phyloP scores from a whole-genome alignment of 176 grass and related monocot genomes.

The Hsuehochloa calcarea region DNA sequence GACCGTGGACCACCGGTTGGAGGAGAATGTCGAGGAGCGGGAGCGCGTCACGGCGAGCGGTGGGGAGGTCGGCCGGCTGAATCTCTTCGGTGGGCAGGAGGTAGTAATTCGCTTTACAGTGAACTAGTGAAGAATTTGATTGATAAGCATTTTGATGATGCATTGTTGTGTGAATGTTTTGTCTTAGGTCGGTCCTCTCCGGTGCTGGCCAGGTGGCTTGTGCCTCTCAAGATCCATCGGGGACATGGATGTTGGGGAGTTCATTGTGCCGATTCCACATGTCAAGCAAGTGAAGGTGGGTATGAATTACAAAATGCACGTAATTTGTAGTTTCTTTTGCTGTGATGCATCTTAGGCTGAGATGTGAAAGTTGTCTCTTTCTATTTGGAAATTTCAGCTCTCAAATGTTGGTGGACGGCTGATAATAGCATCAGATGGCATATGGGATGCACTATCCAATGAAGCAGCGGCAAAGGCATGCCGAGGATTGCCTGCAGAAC shows the following conservation, averaged over 20 bases:
- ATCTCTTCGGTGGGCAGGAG: conserved; percentile 85
- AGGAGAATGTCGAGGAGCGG: conserved; percentile 85
- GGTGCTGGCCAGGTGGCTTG: conserved; percentile 97
- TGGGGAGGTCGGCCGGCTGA: conserved; percentile 84
- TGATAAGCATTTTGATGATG: neutral
- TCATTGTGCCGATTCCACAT: conserved; percentile 94
- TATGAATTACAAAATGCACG: neutral
- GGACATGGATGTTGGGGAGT: conserved; percentile 95
- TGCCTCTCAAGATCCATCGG: conserved; percentile 96
- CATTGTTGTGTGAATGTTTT: neutral
- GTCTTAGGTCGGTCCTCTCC: conserved; percentile 78
- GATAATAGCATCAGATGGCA: conserved; percentile 96
- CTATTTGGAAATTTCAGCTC: conserved; percentile 55
- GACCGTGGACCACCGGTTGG: conserved; percentile 84
- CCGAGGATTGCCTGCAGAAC: conserved; percentile 75
- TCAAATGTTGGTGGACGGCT: conserved; percentile 76
- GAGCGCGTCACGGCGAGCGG: conserved; percentile 87
- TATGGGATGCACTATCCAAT: conserved; percentile 91
- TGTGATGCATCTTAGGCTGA: neutral
- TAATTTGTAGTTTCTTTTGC: neutral
- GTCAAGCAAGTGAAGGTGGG: conserved; percentile 96
- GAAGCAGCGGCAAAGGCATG: conserved; percentile 81
- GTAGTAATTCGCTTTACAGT: conserved; percentile 25
- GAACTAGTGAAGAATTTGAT: neutral
- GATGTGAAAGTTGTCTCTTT: neutral